These are phyloP conservation scores for Metschnikowia orientalis DNA, from an alignment of 805 yeast genomes.

Conservation along the genomic window DNA sequence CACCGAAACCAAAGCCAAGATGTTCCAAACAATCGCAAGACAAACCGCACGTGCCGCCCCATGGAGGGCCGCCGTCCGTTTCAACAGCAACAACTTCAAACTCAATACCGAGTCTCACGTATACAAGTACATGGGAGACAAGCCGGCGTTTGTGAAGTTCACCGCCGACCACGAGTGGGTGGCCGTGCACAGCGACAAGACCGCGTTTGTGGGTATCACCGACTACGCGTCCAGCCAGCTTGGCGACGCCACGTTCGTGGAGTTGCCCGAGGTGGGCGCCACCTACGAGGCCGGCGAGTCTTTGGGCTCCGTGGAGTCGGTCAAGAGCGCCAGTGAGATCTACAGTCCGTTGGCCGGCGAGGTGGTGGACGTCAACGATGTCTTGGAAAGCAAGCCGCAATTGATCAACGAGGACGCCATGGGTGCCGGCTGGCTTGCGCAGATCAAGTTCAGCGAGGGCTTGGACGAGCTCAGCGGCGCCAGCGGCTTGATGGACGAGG, in stretches of 20 bases:
- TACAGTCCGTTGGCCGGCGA: conserved; percentile 83
- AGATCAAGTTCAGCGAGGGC: conserved; percentile 54
- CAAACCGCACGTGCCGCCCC: conserved; percentile 11
- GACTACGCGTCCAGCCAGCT: conserved; percentile 92
- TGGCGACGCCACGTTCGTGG: conserved; percentile 94
- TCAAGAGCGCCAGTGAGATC: conserved; percentile 89
- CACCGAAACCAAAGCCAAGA: conserved; percentile 2
- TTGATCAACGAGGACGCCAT: conserved; percentile 83
- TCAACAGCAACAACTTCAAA: conserved; percentile 31
- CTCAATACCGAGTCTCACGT: conserved; percentile 36
- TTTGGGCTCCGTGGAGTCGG: conserved; percentile 90
- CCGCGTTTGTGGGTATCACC: conserved; percentile 86
- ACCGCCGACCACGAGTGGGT: conserved; percentile 95
- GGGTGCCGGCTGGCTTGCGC: conserved; percentile 93
- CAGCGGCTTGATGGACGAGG: conserved; percentile 49
- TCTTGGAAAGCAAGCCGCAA: conserved; percentile 65
- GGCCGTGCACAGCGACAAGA: conserved; percentile 76
- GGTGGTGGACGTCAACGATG: conserved; percentile 64
- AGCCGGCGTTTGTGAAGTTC: conserved; percentile 55
- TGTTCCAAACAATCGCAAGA: conserved; percentile 18
- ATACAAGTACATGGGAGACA: conserved; percentile 35
- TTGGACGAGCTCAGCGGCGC: conserved; percentile 25
- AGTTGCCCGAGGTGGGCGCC: conserved; percentile 73
- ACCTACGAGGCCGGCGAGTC: conserved; percentile 68
- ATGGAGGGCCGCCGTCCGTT: conserved; percentile 16